Conservation (phyloP, 306 rosid genomes). For the Dalbergia oliveri region DNA sequence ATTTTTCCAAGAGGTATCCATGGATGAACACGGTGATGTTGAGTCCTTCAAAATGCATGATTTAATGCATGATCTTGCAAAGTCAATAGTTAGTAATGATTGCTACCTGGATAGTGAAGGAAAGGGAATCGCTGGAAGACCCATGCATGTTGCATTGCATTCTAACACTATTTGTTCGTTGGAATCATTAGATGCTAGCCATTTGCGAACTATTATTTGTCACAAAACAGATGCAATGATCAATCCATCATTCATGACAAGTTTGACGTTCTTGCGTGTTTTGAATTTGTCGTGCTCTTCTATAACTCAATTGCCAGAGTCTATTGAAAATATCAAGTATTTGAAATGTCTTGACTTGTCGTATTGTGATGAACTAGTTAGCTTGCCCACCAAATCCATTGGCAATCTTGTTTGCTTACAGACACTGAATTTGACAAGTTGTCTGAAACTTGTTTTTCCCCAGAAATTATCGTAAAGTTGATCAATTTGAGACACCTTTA, state of each 20-base stretch:
- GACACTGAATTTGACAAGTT: too few species aligned
- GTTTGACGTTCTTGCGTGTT: too few species aligned
- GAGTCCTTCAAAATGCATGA: neutral
- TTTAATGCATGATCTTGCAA: slow-evolving; percentile 35
- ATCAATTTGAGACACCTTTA: slow-evolving; percentile 10
- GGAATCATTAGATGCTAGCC: neutral
- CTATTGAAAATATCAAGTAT: too few species aligned
- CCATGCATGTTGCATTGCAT: neutral
- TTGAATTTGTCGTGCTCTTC: too few species aligned
- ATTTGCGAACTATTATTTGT: neutral
- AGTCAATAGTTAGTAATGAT: slow-evolving; percentile 6
- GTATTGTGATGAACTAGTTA: too few species aligned
- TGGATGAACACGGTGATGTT: neutral
- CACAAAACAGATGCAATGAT: neutral
- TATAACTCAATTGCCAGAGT: too few species aligned
- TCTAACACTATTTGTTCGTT: neutral
- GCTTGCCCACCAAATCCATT: too few species aligned
- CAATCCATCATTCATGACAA: too few species aligned
- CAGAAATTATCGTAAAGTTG: neutral
- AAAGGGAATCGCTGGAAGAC: neutral
- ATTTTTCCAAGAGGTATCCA: slow-evolving; percentile 20
- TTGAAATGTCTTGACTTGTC: too few species aligned
- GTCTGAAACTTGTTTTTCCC: too few species aligned
- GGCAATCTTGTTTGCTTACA: neutral
- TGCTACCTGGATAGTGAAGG: neutral